A percentile compares a stretch with the other conserved stretches of the same genome.
Conservation (phyloP, 2,329 filamentous ascomycete species). For the Botrytis pseudocinerea region DNA sequence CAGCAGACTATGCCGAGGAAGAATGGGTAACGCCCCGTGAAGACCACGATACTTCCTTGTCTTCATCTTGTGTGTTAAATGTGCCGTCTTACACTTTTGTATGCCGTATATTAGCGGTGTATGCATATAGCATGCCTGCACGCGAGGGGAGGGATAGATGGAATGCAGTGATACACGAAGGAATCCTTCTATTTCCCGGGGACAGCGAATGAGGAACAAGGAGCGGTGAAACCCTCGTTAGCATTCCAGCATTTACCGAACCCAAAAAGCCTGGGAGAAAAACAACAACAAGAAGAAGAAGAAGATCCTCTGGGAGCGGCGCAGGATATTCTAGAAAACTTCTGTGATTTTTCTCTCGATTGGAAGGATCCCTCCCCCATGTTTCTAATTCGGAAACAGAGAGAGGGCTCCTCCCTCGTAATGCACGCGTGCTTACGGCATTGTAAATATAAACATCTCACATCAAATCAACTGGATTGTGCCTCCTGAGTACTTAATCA, state of each 20-base stretch:
- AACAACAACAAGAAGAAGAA: background rate
- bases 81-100: slow-evolving; percentile 22
- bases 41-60: slow-evolving; percentile 3
- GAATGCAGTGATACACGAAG: slow-evolving; percentile 16
- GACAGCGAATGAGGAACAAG: slow-evolving; percentile 6
- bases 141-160: background rate
- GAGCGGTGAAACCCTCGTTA: slow-evolving; percentile 16
- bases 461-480: slow-evolving; percentile 21
- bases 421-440: slow-evolving; percentile 18
- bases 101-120: slow-evolving; percentile 21
- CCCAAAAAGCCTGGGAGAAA: background rate
- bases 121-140: background rate
- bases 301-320: slow-evolving; percentile 8
- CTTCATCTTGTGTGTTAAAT: background rate
- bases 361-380: slow-evolving; percentile 2
- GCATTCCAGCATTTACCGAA: background rate
- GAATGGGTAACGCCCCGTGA: background rate
- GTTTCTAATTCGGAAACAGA: slow-evolving; percentile 16
- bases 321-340: slow-evolving; percentile 18
- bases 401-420: background rate
- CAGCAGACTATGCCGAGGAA: slow-evolving; percentile 19
- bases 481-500: slow-evolving; percentile 12
- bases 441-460: background rate
- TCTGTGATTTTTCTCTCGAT: background rate
- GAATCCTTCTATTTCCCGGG: background rate